Evolutionary conservation across 768 basidiomycete species (phyloP).

Genomic region (Ephemerocybe angulata): DNA sequence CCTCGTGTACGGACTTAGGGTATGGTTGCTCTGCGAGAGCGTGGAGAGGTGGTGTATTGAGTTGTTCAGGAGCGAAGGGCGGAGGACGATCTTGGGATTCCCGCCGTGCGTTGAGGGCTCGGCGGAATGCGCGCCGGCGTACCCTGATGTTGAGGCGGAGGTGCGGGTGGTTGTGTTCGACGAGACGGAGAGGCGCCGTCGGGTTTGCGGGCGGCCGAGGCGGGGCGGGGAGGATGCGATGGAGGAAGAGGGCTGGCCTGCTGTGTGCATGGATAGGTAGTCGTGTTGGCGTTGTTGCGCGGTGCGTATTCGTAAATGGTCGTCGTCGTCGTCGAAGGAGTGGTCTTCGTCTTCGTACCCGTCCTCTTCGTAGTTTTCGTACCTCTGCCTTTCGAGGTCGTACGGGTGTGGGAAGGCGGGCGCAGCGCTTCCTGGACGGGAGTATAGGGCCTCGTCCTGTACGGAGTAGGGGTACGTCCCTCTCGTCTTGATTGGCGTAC

Average conservation of each 20-base stretch:
- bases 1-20: slow-evolving; percentile 89
- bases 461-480: neutral
- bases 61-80: slow-evolving; percentile 63
- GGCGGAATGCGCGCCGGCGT: slow-evolving; percentile 14
- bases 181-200: slow-evolving; percentile 33
- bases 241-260: slow-evolving; percentile 1
- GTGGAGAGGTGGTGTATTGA: slow-evolving; percentile 84
- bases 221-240: slow-evolving; percentile 12
- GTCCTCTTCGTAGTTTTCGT: slow-evolving; percentile 1
- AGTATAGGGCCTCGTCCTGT: slow-evolving; percentile 5
- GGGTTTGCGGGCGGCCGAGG: neutral
- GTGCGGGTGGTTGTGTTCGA: slow-evolving; percentile 23
- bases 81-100: slow-evolving; percentile 55
- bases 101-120: slow-evolving; percentile 32
- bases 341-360: neutral
- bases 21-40: slow-evolving; percentile 87
- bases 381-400: slow-evolving; percentile 4
- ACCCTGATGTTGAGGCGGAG: slow-evolving; percentile 17
- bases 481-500: neutral
- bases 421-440: neutral
- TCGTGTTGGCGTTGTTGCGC: slow-evolving; percentile 6
- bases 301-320: neutral
- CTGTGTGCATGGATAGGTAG: slow-evolving; percentile 4
- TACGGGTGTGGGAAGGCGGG: slow-evolving; percentile 5
- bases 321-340: neutral